A percentile compares a stretch with the other conserved stretches of the same genome.
Evolutionary conservation across 1,139 yeast genomes (phyloP).

Genomic region (Debaryomyces fabryi): DNA sequence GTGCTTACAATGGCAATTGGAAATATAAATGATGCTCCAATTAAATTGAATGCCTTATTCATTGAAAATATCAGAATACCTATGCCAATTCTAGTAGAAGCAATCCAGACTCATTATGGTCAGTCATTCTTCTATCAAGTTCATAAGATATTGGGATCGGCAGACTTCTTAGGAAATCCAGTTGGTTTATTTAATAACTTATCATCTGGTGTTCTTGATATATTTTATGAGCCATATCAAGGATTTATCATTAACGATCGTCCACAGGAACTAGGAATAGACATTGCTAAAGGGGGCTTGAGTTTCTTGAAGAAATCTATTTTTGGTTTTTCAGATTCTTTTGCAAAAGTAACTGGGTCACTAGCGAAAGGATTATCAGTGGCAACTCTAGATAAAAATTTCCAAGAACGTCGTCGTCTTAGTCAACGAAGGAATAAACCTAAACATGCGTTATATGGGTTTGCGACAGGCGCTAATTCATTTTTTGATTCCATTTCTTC

Average conservation of each 20-base stretch:
- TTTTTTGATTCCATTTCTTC: constrained; percentile 84
- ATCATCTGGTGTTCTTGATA: constrained; percentile 93
- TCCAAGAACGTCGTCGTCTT: constrained; percentile 79
- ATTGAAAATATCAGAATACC: constrained; percentile 91
- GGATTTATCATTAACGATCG: constrained; percentile 93
- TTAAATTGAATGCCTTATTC: constrained; percentile 80
- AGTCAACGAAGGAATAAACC: constrained; percentile 78
- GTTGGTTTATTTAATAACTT: constrained; percentile 93
- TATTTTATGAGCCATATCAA: constrained; percentile 95
- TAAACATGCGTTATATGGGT: constrained; percentile 85
- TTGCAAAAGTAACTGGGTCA: constrained; percentile 91
- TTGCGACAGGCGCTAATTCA: constrained; percentile 86
- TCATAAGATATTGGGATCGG: constrained; percentile 92
- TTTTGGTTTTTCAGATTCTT: constrained; percentile 91
- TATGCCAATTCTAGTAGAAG: constrained; percentile 67
- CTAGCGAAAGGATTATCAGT: constrained; percentile 92
- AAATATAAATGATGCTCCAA: constrained; percentile 96
- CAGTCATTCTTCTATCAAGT: constrained; percentile 92
- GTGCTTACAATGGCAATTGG: constrained; percentile 96
- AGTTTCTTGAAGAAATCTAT: constrained; percentile 94
- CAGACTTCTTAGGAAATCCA: constrained; percentile 95
- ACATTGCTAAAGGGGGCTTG: constrained; percentile 92
- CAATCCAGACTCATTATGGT: constrained; percentile 82
- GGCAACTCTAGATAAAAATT: constrained; percentile 83
- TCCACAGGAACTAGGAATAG: constrained; percentile 94